Base-by-base conservation (phyloP, 2,329 filamentous ascomycete species). In the Lasiodiplodia citricola region DNA sequence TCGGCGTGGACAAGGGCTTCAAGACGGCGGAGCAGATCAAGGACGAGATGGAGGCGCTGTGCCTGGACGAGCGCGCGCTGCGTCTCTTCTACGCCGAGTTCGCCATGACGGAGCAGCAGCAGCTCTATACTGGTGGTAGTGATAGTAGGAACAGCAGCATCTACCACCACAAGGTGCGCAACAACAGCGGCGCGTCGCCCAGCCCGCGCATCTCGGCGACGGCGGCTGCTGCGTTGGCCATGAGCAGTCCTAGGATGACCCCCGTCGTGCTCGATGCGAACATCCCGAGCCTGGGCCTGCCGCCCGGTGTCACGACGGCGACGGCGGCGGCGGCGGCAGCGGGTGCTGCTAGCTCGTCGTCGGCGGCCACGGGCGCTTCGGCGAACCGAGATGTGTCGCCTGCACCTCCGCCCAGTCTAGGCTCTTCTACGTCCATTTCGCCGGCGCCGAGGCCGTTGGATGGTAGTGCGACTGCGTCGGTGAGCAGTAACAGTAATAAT, bases 21-120 rank as follows among this genome's bases (percentile, higher is more conserved):
- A 63, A 57, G 58, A 65, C 67, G 5, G 75, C 73, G 31, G 83
- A 85, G 66, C 76, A 79, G 51, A 78, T 86, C 65, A 80, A 82
- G 69, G 79, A 81, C 37, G 78, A 81, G 35, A 73, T 86, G 37
- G 81, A 83, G 71, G 73, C 74, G 0, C 83, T 85, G 68, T 85
- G 84, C 70, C 73, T 74, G 0, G 78, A 84, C 67, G 73, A 77
- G 31, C 71, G 74, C 11, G 75, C 77, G 1, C 75, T 86, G 16
- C 75, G 79, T 2, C 67, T 70, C 1, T 83, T 86, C 70, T 86
- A 84, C 71, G 72, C 76, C 2, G 76, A 81, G 51, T 73, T 73
- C 0, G 72, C 75, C 18, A 79, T 72, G n/a, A 75, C 44, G 18
- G 44, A 47, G 44, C 44, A 47, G 8, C 44, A 21, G 7, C n/a